These are phyloP conservation scores for Salix koriyanagi DNA, from an alignment of 345 rosid species.

Conservation along the genomic window DNA sequence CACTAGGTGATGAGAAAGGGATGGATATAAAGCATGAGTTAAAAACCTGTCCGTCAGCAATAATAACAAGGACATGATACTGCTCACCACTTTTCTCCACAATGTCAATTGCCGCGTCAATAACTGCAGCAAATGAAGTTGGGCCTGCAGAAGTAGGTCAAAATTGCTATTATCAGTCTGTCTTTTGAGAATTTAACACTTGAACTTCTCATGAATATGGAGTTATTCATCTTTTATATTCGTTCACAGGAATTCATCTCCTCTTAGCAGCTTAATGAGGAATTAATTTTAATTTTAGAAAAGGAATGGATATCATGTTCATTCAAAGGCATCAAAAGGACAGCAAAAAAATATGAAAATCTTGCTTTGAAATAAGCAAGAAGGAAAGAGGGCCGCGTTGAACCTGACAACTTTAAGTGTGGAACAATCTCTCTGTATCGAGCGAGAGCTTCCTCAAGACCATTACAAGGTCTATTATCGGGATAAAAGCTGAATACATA, in stretches of 20 bases:
- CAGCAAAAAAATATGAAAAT: background rate
- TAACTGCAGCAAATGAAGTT: constrained; percentile 88
- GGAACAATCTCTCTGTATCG: constrained; percentile 83
- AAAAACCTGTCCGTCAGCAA: constrained; percentile 90
- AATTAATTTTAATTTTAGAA: background rate
- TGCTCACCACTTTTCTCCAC: constrained; percentile 67
- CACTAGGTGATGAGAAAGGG: background rate
- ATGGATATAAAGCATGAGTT: background rate
- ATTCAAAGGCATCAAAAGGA: background rate
- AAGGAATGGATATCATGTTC: background rate
- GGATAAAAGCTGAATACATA: constrained; percentile 75
- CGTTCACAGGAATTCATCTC: background rate
- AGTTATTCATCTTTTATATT: background rate
- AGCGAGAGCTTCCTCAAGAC: constrained; percentile 69
- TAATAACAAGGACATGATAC: constrained; percentile 84
- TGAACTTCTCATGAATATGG: background rate
- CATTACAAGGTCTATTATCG: constrained; percentile 54
- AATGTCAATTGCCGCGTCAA: constrained; percentile 80
- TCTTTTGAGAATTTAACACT: background rate
- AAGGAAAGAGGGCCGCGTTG: constrained; percentile 7
- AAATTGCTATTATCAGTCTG: constrained; percentile 1
- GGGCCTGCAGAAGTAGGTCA: constrained; percentile 50
- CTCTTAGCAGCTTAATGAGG: background rate
- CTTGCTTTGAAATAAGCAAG: constrained; percentile 5
- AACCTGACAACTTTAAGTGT: constrained; percentile 69